Evolutionary conservation across 2,329 filamentous ascomycete genomes (phyloP).

Genomic region (Penicillium aurantiogriseum): DNA sequence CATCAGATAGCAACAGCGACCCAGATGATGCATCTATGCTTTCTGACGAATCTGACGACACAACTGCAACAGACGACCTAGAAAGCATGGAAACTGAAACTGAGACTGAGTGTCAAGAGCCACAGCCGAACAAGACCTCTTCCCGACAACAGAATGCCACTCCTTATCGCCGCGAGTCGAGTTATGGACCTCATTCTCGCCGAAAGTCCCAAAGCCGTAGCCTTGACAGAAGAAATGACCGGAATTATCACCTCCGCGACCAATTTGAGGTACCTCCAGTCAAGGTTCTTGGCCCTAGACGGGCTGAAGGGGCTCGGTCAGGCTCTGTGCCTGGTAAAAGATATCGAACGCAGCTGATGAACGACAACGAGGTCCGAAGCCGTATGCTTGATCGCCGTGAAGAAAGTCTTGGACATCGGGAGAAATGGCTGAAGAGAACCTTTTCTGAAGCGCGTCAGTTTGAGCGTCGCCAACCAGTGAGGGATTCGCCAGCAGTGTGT

Average conservation of each 20-base stretch:
- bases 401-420: conserved; percentile 25
- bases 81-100: conserved; percentile 22
- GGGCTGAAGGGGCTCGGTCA: not conserved
- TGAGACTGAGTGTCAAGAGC: conserved; percentile 15
- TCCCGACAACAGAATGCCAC: conserved; percentile 21
- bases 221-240: conserved; percentile 11
- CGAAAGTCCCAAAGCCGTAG: conserved; percentile 4
- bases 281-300: not conserved
- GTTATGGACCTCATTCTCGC: not conserved
- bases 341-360: conserved; percentile 15
- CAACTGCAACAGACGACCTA: conserved; percentile 30
- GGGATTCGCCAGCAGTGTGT: conserved; percentile 12
- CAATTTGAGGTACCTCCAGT: conserved; percentile 7
- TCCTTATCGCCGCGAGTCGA: conserved; percentile 13
- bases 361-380: conserved; percentile 26
- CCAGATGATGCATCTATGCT: conserved; percentile 32
- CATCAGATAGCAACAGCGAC: conserved; percentile 24
- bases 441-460: conserved; percentile 10
- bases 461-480: conserved; percentile 13
- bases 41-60: conserved; percentile 28
- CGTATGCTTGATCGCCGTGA: conserved; percentile 31
- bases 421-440: conserved; percentile 25
- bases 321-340: not conserved
- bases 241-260: not conserved
- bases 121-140: conserved; percentile 20